Evolutionary conservation across 441 rosid species (phyloP).

Genomic region (Corymbia citriodora): DNA sequence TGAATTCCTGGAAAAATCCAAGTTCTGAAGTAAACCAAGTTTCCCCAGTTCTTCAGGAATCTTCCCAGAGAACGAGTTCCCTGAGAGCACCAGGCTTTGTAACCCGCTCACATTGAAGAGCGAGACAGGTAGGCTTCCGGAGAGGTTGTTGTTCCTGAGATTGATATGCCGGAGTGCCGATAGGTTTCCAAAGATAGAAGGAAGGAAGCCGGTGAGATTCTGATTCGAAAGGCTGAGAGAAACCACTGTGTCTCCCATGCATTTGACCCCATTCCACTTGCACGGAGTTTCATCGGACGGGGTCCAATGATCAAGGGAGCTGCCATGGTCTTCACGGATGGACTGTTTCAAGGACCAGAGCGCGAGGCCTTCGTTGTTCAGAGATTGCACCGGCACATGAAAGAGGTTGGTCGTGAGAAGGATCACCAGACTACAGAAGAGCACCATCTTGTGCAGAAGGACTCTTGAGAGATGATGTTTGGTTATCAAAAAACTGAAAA

Average conservation of each 20-base stretch:
- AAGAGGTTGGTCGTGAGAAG: background rate
- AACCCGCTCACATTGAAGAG: conserved; percentile 27
- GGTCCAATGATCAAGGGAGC: conserved; percentile 39
- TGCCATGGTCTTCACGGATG: conserved; percentile 9
- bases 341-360: conserved; percentile 54
- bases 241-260: conserved; percentile 23
- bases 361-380: conserved; percentile 63
- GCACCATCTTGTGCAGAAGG: background rate
- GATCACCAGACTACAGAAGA: background rate
- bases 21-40: conserved; percentile 20
- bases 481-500: background rate
- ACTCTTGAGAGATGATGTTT: background rate
- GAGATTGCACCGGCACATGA: conserved; percentile 21
- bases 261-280: conserved; percentile 38
- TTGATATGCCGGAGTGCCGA: conserved; percentile 31
- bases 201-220: conserved; percentile 35
- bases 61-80: conserved; percentile 41
- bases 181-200: conserved; percentile 32
- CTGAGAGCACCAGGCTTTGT: conserved; percentile 41
- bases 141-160: conserved; percentile 40
- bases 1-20: conserved; percentile 38
- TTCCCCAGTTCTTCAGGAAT: conserved; percentile 39
- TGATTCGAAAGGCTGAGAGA: conserved; percentile 29
- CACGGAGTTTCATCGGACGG: conserved; percentile 50
- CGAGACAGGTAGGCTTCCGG: conserved; percentile 33